Percentiles rank a stretch among this genome's conserved stretches.
Conservation (phyloP, 345 rosid genomes). For the Arabidopsis thaliana region TAIR10.1 NC_003070.9:5722001-5722500, state of each 20-base stretch:
- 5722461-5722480: not conserved
- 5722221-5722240: not conserved
- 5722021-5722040: conserved; percentile 28
- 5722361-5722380: conserved; percentile 29
- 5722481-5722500: not conserved
- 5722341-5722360: conserved; percentile 19
- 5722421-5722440: not conserved
- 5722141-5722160: conserved; percentile 36
- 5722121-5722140: conserved; percentile 20
- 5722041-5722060: conserved; percentile 15
- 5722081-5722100: conserved; percentile 15
- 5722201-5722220: not conserved
- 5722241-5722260: conserved; percentile 23
- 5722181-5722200: not conserved
- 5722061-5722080: conserved; percentile 11
- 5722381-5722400: conserved; percentile 5
- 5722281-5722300: conserved; percentile 24
- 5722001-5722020: conserved; percentile 26
- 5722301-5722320: conserved; percentile 23
- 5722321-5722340: conserved; percentile 32
- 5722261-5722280: not conserved
- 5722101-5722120: conserved; percentile 3
- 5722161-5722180: conserved; percentile 34
- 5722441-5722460: not conserved
- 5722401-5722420: conserved; percentile 3